These are phyloP conservation scores for Lactarius psammicola DNA, from an alignment of 768 basidiomycete genomes.

Conservation along the genomic window DNA sequence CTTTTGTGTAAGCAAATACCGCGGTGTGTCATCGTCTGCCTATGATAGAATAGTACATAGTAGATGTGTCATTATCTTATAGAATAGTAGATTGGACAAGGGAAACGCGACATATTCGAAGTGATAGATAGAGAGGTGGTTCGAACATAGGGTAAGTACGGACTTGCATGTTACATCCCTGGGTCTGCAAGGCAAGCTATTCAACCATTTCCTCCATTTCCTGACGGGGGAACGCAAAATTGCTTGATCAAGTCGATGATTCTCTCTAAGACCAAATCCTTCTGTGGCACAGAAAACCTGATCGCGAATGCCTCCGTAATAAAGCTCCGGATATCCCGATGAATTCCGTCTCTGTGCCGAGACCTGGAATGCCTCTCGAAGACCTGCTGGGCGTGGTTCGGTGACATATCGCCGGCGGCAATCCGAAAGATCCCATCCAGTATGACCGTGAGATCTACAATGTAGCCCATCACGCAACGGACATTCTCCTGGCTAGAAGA, in stretches of 20 bases:
- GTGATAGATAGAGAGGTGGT: no score
- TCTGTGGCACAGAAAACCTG: neutral
- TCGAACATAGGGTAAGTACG: no score
- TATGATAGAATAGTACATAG: no score
- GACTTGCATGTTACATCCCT: no score
- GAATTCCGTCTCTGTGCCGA: neutral
- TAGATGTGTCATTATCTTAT: no score
- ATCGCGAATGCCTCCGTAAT: neutral
- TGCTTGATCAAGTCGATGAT: conserved; percentile 17
- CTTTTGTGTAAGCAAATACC: no score
- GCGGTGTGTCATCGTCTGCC: no score
- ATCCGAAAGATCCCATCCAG: neutral
- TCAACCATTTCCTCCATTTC: neutral
- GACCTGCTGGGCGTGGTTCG: neutral
- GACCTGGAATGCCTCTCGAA: neutral
- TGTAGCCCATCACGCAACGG: conserved; percentile 13
- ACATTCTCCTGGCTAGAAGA: conserved; percentile 10
- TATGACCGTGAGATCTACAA: conserved; percentile 15
- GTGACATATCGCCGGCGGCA: neutral
- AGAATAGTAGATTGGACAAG: no score
- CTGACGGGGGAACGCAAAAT: neutral
- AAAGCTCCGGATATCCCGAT: conserved; percentile 5
- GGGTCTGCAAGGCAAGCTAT: neutral
- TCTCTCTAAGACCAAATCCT: conserved; percentile 16
- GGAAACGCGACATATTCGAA: no score